Conservation (phyloP, 805 yeast species). For the Naumovozyma dairenensis region DNA sequence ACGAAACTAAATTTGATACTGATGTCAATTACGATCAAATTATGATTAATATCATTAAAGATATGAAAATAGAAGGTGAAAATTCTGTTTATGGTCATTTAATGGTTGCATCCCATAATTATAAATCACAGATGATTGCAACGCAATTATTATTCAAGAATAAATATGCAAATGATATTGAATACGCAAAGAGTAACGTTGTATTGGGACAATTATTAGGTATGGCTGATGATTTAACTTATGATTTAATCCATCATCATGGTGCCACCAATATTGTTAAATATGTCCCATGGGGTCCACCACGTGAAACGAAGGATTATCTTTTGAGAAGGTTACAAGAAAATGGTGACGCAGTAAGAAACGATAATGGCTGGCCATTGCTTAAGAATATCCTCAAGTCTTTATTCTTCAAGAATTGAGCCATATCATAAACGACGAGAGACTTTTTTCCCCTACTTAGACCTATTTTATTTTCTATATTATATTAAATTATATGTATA, state of each 20-base stretch:
- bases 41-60: constrained; percentile 48
- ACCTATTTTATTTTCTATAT: no score
- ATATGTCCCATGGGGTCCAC: constrained; percentile 98
- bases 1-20: constrained; percentile 67
- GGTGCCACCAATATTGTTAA: constrained; percentile 71
- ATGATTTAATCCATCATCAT: constrained; percentile 56
- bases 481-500: no score
- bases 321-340: constrained; percentile 84
- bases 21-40: constrained; percentile 70
- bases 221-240: constrained; percentile 87
- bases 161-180: no score
- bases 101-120: constrained; percentile 90
- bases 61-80: constrained; percentile 38
- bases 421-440: no score
- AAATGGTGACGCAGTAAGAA: constrained; percentile 89
- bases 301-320: constrained; percentile 85
- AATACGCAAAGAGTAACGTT: constrained; percentile 58
- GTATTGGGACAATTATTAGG: constrained; percentile 88
- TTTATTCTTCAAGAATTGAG: no score
- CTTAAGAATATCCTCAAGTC: constrained; percentile 42
- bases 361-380: constrained; percentile 73
- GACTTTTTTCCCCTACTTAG: no score
- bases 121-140: constrained; percentile 63
- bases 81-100: constrained; percentile 58
- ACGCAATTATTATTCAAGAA: constrained; percentile 41